These are phyloP conservation scores for Pythium coloratum DNA, from an alignment of 352 stramenopile species.

Conservation along the genomic window DNA sequence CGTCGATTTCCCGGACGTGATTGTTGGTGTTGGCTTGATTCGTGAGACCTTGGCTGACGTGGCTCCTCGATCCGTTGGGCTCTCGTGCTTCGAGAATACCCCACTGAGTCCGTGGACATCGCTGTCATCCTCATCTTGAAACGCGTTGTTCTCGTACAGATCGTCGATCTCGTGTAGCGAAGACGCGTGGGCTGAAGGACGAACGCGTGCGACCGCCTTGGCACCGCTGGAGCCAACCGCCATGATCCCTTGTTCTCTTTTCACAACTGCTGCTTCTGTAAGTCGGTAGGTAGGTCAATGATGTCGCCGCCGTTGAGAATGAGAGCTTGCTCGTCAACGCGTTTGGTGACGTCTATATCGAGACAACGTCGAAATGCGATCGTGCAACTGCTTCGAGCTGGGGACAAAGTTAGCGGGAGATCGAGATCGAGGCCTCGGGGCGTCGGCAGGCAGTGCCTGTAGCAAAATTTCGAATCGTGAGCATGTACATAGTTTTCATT, in stretches of 20 bases:
- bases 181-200: conserved; percentile 23
- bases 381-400: not conserved
- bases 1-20: conserved; percentile 9
- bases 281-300: not conserved
- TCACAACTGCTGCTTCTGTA: not conserved
- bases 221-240: conserved; percentile 4
- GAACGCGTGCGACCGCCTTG: conserved; percentile 8
- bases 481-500: conserved; percentile 12
- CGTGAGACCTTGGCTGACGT: conserved; percentile 12
- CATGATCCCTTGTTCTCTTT: conserved; percentile 1
- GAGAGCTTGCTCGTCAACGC: not conserved
- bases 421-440: not conserved
- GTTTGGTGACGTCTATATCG: not conserved
- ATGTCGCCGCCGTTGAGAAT: not conserved
- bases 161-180: conserved; percentile 68
- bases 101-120: not conserved
- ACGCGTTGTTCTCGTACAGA: conserved; percentile 81
- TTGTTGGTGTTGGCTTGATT: not conserved
- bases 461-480: not conserved
- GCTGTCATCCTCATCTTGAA: conserved; percentile 48
- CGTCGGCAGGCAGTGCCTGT: no score
- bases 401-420: conserved; percentile 9
- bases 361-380: conserved; percentile 7
- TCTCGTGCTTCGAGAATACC: conserved; percentile 6
- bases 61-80: not conserved